Evolutionary conservation across 805 yeast species (phyloP), one percentile per base, ranked within the genome.

Genomic region (Candida endomychidarum): DNA sequence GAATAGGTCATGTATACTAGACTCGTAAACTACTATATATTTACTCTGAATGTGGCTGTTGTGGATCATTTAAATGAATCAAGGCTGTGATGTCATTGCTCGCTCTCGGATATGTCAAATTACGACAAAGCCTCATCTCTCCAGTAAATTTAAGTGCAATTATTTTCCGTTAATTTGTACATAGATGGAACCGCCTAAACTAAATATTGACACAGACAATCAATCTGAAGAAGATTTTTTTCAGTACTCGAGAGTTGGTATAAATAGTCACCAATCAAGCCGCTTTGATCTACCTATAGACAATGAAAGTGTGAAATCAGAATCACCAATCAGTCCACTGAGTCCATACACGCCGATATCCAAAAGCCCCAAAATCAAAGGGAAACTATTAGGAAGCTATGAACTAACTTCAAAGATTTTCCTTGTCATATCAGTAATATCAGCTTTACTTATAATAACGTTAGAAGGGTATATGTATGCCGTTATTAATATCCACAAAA

Each of bases 401-500:
- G 16, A 20, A 15, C 2, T 33, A 3, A 28, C 27, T 9, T 25
- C 51, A n/a, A 36, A 27, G 15, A 14, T 51, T 2, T 65, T 61
- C 36, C 51, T 70, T 8, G 19, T 48, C 6, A 53, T 57, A 2
- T 65, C 75, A 3, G 37, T 63, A 1, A 23, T 56, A 2, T 61
- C 65, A 7, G 74, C 75, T 1, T 9, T 57, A 1, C 44, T 65
- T 5, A 57, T 66, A 2, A 40, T 70, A 11, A 62, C 54, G 3
- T 54, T 70, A n/a, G 72, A 71, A 42, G 51, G 53, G 3, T 67
- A 64, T 49, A 54, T 71, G 49, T 70, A 63, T 43, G 69, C 67
- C 0, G 64, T 62, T 7, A 64, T 65, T 37, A 61, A 65, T 37
- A 43, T 53, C n/a, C 67, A 70, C 46, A 52, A 59, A 42, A 31